Evolutionary conservation across 495 filamentous ascomycete genomes (phyloP).

Genomic region (Lasiosphaeria ovina): DNA sequence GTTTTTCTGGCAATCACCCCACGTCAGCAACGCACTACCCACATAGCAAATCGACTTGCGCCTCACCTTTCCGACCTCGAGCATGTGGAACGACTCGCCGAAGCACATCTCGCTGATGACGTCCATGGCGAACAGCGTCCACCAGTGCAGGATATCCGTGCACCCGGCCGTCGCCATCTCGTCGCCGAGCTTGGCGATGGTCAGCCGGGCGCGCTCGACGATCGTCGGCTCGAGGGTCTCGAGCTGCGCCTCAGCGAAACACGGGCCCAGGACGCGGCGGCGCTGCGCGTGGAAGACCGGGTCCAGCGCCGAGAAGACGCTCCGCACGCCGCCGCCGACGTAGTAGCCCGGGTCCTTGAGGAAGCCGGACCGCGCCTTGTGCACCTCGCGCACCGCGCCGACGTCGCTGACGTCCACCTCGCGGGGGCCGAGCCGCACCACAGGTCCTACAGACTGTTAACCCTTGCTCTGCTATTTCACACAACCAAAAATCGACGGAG

Average conservation of each 20-base stretch:
- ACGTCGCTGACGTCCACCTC: slow-evolving; percentile 45
- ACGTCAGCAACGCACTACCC: no score
- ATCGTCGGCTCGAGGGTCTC: slow-evolving; percentile 32
- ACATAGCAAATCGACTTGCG: no score
- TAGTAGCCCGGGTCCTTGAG: slow-evolving; percentile 23
- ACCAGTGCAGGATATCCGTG: slow-evolving; percentile 50
- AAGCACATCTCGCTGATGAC: slow-evolving; percentile 54
- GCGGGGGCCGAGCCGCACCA: slow-evolving; percentile 59
- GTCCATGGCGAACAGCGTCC: slow-evolving; percentile 55
- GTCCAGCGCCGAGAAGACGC: no score
- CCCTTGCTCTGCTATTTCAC: no score
- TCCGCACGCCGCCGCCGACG: slow-evolving; percentile 16
- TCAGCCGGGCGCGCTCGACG: slow-evolving; percentile 38
- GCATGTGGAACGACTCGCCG: slow-evolving; percentile 53
- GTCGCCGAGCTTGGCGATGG: slow-evolving; percentile 39
- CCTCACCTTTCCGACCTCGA: slow-evolving; percentile 42
- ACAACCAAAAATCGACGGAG: no score
- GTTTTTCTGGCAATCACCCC: slow-evolving; percentile 19
- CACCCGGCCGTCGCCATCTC: slow-evolving; percentile 29
- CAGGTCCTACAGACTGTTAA: slow-evolving; percentile 19
- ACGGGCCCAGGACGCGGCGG: no score
- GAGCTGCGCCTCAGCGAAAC: slow-evolving; percentile 13
- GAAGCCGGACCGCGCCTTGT: slow-evolving; percentile 20
- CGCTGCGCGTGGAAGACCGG: no score
- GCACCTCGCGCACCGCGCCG: slow-evolving; percentile 15